Conservation (phyloP, 495 filamentous ascomycete species). For the Penicillium dipodomyicola region DNA sequence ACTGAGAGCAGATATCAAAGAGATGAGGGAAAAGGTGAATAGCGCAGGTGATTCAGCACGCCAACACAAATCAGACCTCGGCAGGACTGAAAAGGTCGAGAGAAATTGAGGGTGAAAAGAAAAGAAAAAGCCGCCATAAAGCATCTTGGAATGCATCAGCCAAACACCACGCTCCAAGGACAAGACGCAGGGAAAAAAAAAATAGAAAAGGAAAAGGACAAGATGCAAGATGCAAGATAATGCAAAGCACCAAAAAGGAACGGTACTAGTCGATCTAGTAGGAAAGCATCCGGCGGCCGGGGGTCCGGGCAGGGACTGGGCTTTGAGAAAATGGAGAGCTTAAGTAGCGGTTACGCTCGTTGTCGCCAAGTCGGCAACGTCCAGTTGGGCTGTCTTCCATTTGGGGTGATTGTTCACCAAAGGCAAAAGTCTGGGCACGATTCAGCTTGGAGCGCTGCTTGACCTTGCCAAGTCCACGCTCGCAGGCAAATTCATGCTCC, state of each 20-base stretch:
- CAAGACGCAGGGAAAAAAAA: constrained; percentile 16
- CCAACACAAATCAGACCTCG: neutral
- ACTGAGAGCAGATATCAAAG: constrained; percentile 23
- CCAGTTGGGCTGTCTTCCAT: constrained; percentile 81
- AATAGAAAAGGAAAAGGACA: neutral
- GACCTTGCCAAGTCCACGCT: constrained; percentile 88
- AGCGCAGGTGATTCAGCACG: constrained; percentile 3
- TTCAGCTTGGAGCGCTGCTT: constrained; percentile 77
- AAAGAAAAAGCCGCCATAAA: constrained; percentile 15
- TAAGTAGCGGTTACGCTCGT: constrained; percentile 34
- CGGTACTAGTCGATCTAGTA: constrained; percentile 43
- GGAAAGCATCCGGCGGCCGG: constrained; percentile 69
- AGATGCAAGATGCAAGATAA: constrained; percentile 10
- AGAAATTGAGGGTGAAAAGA: constrained; percentile 12
- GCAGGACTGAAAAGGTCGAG: constrained; percentile 1
- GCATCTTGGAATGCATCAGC: constrained; percentile 7
- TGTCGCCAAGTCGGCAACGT: constrained; percentile 47
- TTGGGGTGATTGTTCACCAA: constrained; percentile 64
- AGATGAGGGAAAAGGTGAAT: neutral
- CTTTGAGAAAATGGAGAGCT: constrained; percentile 55
- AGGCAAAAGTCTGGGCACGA: constrained; percentile 91
- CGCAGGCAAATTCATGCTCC: constrained; percentile 85
- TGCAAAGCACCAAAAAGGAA: neutral
- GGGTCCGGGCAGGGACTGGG: constrained; percentile 52
- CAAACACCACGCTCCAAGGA: constrained; percentile 32